Evolutionary conservation across 2,329 filamentous ascomycete genomes (phyloP), one percentile per base, ranked within the genome.

Genomic region (Paecilomyces sp.): DNA sequence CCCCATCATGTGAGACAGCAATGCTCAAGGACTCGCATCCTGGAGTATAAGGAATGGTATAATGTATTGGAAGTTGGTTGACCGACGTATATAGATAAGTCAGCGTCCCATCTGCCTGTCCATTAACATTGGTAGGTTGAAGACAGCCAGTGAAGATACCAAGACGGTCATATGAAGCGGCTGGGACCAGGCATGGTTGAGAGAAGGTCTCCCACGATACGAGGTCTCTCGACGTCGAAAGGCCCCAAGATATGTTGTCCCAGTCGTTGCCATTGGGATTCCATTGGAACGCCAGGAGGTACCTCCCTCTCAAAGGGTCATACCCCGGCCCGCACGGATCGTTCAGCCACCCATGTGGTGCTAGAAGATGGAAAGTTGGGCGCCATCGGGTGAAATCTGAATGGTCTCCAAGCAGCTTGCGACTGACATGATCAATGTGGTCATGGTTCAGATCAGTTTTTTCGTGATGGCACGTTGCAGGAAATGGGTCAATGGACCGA

Each of bases 121-220:
- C 68, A 22, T 71, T 63, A 1, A 68, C 58, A 53, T 66, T 64
- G 1, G 62, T 67, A 7, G 74, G 62, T 24, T 67, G 65, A 13
- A 77, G 61, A 62, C 76, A 77, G 4, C 77, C 77, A 0, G 75
- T 78, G 47, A 79, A 79, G 1, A 77, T 66, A 3, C 77, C 77
- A n/a, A 67, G 66, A 25, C 64, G 55, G 57, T 80, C 77, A 59
- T 79, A 78, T 9, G 67, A 58, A 1, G 66, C 61, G 2, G 70
- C 70, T 1, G 76, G 75, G 0, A 61, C 66, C 11, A 78, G 63
- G 11, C 66, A 67, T 2, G 75, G 70, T 3, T 63, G 60, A 3
- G 65, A 53, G 2, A 61, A 66, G 33, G 68, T 63, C 8, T 68
- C 67, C 76, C 77, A 80, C 4, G 69, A 68, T 7, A 78, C 63